A percentile compares a stretch with the other conserved stretches of the same genome.
Conservation (phyloP, 805 yeast species). For the Metschnikowia continentalis region DNA sequence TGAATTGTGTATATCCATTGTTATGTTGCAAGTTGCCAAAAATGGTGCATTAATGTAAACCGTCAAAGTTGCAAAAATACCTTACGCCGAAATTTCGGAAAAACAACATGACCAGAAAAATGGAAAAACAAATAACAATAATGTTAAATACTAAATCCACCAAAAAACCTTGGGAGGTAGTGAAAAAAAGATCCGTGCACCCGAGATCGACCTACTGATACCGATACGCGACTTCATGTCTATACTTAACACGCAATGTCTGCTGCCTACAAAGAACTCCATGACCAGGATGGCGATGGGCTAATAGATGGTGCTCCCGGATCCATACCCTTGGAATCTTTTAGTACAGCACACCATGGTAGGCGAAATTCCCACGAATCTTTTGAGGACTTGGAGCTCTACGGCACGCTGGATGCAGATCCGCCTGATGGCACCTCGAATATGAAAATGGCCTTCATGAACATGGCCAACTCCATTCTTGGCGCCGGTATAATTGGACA, state of each 20-base stretch:
- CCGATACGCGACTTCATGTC: background rate
- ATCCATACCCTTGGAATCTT: background rate
- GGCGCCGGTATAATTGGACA: conserved; percentile 97
- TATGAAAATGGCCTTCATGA: conserved; percentile 89
- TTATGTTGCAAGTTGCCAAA: background rate
- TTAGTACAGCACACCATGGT: background rate
- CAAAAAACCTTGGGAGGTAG: background rate
- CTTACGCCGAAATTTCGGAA: background rate
- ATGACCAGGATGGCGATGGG: background rate
- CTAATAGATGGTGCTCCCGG: background rate
- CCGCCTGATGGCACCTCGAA: conserved; percentile 27
- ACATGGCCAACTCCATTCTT: conserved; percentile 91
- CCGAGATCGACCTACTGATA: background rate
- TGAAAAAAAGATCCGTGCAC: conserved; percentile 1
- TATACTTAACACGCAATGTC: background rate
- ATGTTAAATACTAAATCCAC: background rate
- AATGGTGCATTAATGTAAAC: background rate
- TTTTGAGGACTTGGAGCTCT: conserved; percentile 6
- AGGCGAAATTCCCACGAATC: background rate
- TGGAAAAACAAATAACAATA: no score
- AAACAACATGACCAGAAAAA: background rate
- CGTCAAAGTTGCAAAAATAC: background rate
- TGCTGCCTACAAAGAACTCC: conserved; percentile 1
- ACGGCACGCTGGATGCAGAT: background rate
- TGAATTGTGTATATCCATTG: background rate